Conservation (phyloP, 1,284 basidiomycete genomes). For the Xerocomus amazonicus region DNA sequence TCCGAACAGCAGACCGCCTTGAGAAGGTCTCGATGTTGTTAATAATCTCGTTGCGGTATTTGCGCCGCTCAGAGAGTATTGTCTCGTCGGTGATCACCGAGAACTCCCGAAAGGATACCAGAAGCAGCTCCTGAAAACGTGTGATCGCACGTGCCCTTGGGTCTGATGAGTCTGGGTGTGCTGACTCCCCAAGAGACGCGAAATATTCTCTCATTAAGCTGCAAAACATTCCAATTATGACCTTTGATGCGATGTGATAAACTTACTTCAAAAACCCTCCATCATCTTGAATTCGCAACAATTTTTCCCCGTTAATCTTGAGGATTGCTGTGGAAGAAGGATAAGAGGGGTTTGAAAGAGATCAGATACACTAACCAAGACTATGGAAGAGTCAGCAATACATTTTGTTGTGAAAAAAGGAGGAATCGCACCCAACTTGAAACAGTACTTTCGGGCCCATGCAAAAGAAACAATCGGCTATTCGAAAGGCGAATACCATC, state of each 20-base stretch:
- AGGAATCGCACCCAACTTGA: constrained; percentile 80
- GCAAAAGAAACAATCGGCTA: constrained; percentile 98
- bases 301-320: constrained; percentile 95
- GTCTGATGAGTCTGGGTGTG: constrained; percentile 87
- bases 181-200: constrained; percentile 88
- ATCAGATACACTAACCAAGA: constrained; percentile 39
- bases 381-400: constrained; percentile 28
- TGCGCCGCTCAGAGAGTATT: constrained; percentile 83
- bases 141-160: constrained; percentile 93
- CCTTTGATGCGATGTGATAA: not conserved
- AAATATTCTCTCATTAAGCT: constrained; percentile 96
- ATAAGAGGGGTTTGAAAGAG: constrained; percentile 8
- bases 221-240: not conserved
- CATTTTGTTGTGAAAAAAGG: not conserved
- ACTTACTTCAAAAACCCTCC: constrained; percentile 91
- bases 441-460: constrained; percentile 99
- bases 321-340: constrained; percentile 67
- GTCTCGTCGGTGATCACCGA: constrained; percentile 95
- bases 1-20: constrained; percentile 91
- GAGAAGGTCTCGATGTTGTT: constrained; percentile 94
- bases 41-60: constrained; percentile 88
- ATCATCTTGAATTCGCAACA: constrained; percentile 96
- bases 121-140: constrained; percentile 94
- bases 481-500: constrained; percentile 97
- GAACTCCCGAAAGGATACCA: constrained; percentile 97